Percentiles rank a stretch among this genome's conserved stretches.
Conservation (phyloP, 768 basidiomycete genomes). For the Termitomyces heimii region DNA sequence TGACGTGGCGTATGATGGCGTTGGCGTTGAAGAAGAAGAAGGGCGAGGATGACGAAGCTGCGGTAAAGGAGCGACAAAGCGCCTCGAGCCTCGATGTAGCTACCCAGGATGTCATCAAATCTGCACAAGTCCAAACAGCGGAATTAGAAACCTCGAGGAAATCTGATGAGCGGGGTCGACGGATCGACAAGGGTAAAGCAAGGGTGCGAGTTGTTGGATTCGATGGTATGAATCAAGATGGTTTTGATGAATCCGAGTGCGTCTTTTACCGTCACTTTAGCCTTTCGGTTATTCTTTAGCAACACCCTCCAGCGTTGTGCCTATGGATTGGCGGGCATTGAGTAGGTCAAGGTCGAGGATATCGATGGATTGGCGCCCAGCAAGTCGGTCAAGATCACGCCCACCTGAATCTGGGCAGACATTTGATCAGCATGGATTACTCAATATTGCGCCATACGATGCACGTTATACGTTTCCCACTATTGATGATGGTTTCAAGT, state of each 20-base stretch:
- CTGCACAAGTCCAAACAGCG: conserved; percentile 16
- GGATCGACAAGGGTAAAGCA: conserved; percentile 76
- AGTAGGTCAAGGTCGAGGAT: conserved; percentile 88
- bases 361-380: conserved; percentile 87
- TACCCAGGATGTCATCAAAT: conserved; percentile 11
- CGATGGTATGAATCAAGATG: conserved; percentile 69
- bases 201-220: conserved; percentile 78
- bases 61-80: conserved; percentile 10
- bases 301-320: conserved; percentile 37
- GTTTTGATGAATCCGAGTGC: conserved; percentile 69
- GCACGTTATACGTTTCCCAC: conserved; percentile 40
- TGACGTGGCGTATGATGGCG: conserved; percentile 99
- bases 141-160: conserved; percentile 18
- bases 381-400: conserved; percentile 73
- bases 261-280: conserved; percentile 21
- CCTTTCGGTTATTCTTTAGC: conserved; percentile 1
- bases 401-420: conserved; percentile 50
- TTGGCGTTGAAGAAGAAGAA: conserved; percentile 87
- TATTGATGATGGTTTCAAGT: conserved; percentile 17
- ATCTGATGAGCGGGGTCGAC: conserved; percentile 57
- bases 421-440: conserved; percentile 39
- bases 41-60: conserved; percentile 53
- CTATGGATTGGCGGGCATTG: conserved; percentile 93
- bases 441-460: conserved; percentile 31
- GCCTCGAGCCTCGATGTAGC: conserved; percentile 3